phyloP scores from a whole-genome alignment of 768 basidiomycete species.

The Cantharellus anzutake region DNA sequence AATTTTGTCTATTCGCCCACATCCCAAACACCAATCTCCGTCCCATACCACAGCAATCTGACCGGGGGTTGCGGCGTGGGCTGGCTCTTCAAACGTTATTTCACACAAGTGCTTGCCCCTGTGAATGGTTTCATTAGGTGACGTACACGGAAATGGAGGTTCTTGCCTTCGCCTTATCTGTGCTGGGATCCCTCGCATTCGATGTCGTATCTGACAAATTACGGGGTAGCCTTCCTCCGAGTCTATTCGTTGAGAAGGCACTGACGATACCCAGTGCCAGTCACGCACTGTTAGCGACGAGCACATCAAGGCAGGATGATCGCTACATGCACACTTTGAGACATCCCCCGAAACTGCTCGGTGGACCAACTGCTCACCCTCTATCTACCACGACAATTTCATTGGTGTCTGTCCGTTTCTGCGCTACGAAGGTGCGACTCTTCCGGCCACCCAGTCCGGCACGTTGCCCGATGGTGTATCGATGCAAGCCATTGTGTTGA shows the following conservation, averaged over 20 bases:
- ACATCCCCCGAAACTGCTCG: background rate
- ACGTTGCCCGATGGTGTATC: slow-evolving; percentile 70
- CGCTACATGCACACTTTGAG: slow-evolving; percentile 19
- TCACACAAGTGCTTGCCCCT: slow-evolving; percentile 15
- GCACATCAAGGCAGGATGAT: slow-evolving; percentile 37
- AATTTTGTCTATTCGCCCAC: slow-evolving; percentile 37
- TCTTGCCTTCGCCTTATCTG: slow-evolving; percentile 28
- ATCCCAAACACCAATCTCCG: slow-evolving; percentile 65
- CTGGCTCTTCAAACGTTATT: slow-evolving; percentile 37
- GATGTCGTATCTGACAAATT: slow-evolving; percentile 47
- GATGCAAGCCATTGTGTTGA: slow-evolving; percentile 60
- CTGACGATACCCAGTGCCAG: slow-evolving; percentile 66
- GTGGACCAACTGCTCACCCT: background rate
- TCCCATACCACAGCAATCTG: slow-evolving; percentile 65
- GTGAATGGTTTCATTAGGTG: slow-evolving; percentile 11
- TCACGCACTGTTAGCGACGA: slow-evolving; percentile 19
- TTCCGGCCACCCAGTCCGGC: slow-evolving; percentile 44
- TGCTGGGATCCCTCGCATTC: slow-evolving; percentile 38
- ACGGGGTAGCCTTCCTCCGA: slow-evolving; percentile 30
- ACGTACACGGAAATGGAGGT: background rate
- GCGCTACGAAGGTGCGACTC: slow-evolving; percentile 47
- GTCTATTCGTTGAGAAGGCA: slow-evolving; percentile 14
- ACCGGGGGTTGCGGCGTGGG: slow-evolving; percentile 55
- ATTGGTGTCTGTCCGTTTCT: slow-evolving; percentile 45
- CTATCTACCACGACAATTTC: slow-evolving; percentile 44